phyloP scores from a whole-genome alignment of 176 grass and related monocot genomes.

The Stipa capillata region DNA sequence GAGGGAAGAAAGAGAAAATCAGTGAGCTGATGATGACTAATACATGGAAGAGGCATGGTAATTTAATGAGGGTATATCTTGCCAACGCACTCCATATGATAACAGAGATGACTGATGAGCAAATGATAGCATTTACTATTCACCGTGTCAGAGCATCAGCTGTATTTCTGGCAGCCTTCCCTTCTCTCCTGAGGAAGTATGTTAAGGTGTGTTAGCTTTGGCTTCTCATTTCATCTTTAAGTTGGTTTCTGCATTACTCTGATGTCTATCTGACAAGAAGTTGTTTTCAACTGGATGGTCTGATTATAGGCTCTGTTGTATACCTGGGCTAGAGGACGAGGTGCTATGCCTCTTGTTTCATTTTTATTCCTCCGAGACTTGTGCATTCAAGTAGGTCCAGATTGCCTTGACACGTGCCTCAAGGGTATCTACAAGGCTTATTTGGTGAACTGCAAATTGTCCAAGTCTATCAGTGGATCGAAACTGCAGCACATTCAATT shows the following conservation, averaged over 20 bases:
- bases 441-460: slow-evolving; percentile 96
- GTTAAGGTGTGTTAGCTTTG: slow-evolving; percentile 56
- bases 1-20: slow-evolving; percentile 79
- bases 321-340: slow-evolving; percentile 79
- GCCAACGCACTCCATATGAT: slow-evolving; percentile 82
- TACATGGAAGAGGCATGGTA: slow-evolving; percentile 66
- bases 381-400: slow-evolving; percentile 78
- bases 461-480: slow-evolving; percentile 75
- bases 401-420: slow-evolving; percentile 82
- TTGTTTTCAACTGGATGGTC: slow-evolving; percentile 8
- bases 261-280: background rate
- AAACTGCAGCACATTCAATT: slow-evolving; percentile 88
- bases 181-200: slow-evolving; percentile 87
- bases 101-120: slow-evolving; percentile 94
- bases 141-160: slow-evolving; percentile 78
- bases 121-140: slow-evolving; percentile 93
- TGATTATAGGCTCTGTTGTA: slow-evolving; percentile 68
- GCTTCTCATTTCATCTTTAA: slow-evolving; percentile 3
- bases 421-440: slow-evolving; percentile 97
- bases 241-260: slow-evolving; percentile 1
- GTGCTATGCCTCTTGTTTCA: slow-evolving; percentile 67
- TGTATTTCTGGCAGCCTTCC: slow-evolving; percentile 82
- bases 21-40: slow-evolving; percentile 55
- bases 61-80: slow-evolving; percentile 88
- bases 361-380: slow-evolving; percentile 90